phyloP scores from a whole-genome alignment of 257 asterid genomes.

The Solanum pennellii region DNA sequence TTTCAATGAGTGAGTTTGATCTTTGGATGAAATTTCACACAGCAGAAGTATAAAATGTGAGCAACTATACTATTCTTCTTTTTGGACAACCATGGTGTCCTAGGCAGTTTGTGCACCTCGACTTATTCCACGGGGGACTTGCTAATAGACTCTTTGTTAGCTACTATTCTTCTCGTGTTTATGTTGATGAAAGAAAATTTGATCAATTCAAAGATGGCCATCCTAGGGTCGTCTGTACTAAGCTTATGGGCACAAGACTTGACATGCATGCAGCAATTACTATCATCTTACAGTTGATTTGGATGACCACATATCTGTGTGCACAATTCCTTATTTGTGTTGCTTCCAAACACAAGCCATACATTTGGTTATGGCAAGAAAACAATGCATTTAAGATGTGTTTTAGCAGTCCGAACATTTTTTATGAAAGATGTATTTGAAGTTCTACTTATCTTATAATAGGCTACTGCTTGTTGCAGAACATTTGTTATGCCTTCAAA shows the following conservation, averaged over 20 bases:
- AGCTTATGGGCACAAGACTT: not conserved
- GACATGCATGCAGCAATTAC: not conserved
- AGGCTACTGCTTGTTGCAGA: slow-evolving; percentile 39
- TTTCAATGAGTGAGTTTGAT: not conserved
- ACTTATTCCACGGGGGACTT: not conserved
- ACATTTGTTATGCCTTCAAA: slow-evolving; percentile 94
- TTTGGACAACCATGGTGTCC: not conserved
- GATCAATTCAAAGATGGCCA: not conserved
- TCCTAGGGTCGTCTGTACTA: not conserved
- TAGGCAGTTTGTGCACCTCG: not conserved
- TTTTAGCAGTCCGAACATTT: not conserved
- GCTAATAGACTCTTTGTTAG: not conserved
- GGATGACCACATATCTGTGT: not conserved
- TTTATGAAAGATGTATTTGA: not conserved
- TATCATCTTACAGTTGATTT: not conserved
- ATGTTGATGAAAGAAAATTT: not conserved
- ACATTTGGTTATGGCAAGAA: not conserved
- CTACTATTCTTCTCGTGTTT: not conserved
- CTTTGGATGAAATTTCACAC: not conserved
- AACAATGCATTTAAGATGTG: not conserved
- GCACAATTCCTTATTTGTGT: not conserved
- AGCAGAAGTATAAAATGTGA: not conserved
- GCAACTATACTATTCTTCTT: not conserved
- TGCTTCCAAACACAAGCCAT: not conserved
- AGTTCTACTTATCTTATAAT: not conserved